phyloP scores from a whole-genome alignment of 331 rosid genomes.

The Spiraea crenata region DNA sequence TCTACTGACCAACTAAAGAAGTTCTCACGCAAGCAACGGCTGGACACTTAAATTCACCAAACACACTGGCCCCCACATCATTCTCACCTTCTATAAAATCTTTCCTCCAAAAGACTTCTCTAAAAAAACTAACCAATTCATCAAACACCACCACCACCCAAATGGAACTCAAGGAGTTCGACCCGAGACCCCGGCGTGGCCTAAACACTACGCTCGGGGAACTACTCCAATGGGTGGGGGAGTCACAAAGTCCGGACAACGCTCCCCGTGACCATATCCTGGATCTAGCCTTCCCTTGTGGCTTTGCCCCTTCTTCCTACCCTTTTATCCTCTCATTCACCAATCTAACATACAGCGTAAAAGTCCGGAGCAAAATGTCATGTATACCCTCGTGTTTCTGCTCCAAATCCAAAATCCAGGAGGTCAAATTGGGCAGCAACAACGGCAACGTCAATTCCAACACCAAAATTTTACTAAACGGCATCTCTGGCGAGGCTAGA shows the following conservation, averaged over 20 bases:
- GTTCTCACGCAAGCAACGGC: conserved; percentile 21
- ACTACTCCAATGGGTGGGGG: conserved; percentile 68
- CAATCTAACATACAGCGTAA: conserved; percentile 66
- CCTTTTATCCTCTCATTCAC: conserved; percentile 69
- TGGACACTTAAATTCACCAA: conserved; percentile 30
- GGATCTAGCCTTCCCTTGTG: conserved; percentile 33
- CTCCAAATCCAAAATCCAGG: background rate
- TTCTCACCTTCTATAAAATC: conserved; percentile 20
- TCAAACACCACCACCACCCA: background rate
- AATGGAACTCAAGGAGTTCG: conserved; percentile 48
- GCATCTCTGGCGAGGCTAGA: conserved; percentile 78
- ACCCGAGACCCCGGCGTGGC: conserved; percentile 19
- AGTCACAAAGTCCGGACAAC: conserved; percentile 41
- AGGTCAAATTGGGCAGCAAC: background rate
- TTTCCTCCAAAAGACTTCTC: background rate
- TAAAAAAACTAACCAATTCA: background rate
- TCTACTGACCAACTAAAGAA: conserved; percentile 35
- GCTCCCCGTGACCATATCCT: conserved; percentile 24
- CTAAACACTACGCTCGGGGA: conserved; percentile 55
- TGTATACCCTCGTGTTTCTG: conserved; percentile 29
- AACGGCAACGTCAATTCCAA: conserved; percentile 22
- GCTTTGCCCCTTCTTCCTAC: conserved; percentile 26
- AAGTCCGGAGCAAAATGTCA: conserved; percentile 36
- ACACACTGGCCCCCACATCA: conserved; percentile 6
- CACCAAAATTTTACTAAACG: conserved; percentile 55